Percentiles rank a stretch among this genome's conserved stretches.
Conservation (phyloP, 2,329 filamentous ascomycete species). For the Juglanconis sp. region DNA sequence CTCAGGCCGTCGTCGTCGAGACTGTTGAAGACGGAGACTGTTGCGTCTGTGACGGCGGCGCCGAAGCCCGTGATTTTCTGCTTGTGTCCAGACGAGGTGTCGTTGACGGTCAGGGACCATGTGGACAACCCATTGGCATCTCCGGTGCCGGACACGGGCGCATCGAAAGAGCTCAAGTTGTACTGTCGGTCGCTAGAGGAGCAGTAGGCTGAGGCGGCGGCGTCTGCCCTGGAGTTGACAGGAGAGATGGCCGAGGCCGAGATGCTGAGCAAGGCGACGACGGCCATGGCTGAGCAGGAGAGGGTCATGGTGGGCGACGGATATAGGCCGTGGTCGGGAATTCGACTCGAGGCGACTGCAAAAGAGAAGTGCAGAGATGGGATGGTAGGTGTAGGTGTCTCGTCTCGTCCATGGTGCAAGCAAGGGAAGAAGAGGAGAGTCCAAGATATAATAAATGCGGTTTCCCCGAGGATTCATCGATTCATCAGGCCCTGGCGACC, state of each 20-base stretch:
- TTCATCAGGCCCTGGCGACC: no score
- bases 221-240: constrained; percentile 12
- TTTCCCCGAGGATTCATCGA: no score
- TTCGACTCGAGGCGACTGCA: no score
- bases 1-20: constrained; percentile 28
- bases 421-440: no score
- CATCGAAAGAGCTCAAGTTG: constrained; percentile 31
- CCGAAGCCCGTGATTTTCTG: constrained; percentile 40
- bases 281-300: constrained; percentile 4
- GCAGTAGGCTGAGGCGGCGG: constrained; percentile 28
- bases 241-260: constrained; percentile 8
- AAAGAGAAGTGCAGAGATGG: no score
- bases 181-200: constrained; percentile 36
- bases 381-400: no score
- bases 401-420: no score
- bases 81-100: constrained; percentile 34
- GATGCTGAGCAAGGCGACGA: constrained; percentile 3
- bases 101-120: constrained; percentile 38
- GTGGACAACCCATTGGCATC: constrained; percentile 30
- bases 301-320: neutral
- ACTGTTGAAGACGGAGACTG: constrained; percentile 35
- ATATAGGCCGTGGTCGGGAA: no score
- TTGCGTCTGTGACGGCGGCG: constrained; percentile 40
- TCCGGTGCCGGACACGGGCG: constrained; percentile 32
- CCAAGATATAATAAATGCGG: no score